Base-by-base conservation (phyloP, 345 rosid genomes). In the Salix brachista region DNA sequence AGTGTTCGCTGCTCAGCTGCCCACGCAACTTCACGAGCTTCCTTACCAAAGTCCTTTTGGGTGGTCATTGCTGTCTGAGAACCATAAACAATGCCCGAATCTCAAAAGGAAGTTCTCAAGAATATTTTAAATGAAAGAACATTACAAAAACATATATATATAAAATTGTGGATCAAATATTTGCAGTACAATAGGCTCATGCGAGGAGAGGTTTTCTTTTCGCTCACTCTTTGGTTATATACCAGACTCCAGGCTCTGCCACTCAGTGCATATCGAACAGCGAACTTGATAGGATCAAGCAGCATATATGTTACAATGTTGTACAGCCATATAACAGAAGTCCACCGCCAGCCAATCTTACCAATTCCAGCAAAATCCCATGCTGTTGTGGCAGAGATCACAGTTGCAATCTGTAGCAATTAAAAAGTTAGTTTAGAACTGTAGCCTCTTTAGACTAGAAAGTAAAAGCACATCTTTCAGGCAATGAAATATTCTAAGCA, bases 241-340 rank as follows among this genome's bases (percentile, higher is more conserved):
- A 94, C 90, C 13, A 84, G 81, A 73, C 85, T 75, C 97, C 97
- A 92, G 1, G 97, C 92, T 83, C 83, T 85, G 11, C 96, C 96
- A 54, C 94, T 92, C 58, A 91, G 82, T 10, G 89, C 95, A 84
- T 90, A 94, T 70, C 89, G 84, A 64, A 92, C 95, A 8, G 81
- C 83, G 23, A 92, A 89, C 61, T 94, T 94, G 80, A 94, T 92
- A 28, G 97, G 98, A 87, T 94, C 98, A 71, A 92, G 94, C 64
- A 90, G 68, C 85, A 86, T 64, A 75, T 91, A 94, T 14, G 86
- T 81, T 41, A 90, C 70, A 18, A 89, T 84, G 84, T 91, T 92
- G 85, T 83, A 94, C 25, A 90, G 48, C 98, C 97, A 94, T 64
- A 94, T 86, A 73, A 88, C 90, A 17, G 90, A 93, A 2, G 87